Conservation (phyloP, 768 basidiomycete genomes). For the Macrolepiota albuminosa region DNA sequence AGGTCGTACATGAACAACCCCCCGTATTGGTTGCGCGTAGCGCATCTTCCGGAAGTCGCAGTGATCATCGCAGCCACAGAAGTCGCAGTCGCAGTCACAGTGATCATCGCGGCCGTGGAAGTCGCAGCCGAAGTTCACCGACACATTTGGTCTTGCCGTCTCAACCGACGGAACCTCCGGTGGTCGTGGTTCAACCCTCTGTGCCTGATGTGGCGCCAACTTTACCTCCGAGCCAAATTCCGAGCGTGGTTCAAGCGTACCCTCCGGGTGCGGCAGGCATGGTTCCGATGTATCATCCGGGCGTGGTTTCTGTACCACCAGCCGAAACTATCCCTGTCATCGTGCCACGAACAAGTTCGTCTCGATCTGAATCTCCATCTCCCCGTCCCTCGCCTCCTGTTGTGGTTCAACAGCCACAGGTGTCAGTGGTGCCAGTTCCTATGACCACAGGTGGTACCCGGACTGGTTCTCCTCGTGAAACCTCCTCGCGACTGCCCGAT, state of each 20-base stretch:
- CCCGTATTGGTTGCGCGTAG: not conserved
- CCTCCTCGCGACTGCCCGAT: not conserved
- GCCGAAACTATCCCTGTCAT: not conserved
- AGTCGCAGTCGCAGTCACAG: not conserved
- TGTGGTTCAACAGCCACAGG: not conserved
- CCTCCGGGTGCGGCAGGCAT: not conserved
- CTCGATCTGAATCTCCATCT: constrained; percentile 6
- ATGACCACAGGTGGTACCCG: not conserved
- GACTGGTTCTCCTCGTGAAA: not conserved
- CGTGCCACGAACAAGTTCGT: not conserved
- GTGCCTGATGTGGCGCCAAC: not conserved
- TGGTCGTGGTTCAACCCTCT: not conserved
- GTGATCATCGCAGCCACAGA: not conserved
- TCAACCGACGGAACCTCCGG: not conserved
- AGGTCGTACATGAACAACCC: no score
- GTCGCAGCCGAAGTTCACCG: not conserved
- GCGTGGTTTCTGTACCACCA: not conserved
- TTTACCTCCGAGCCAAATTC: not conserved
- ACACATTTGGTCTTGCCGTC: not conserved
- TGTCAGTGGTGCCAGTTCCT: not conserved
- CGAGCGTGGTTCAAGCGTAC: not conserved
- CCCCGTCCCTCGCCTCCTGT: constrained; percentile 3
- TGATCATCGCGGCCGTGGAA: not conserved
- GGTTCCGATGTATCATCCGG: not conserved
- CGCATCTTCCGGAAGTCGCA: not conserved